Conservation (phyloP, 164 flowering plant species). For the Cinnamomum chago region DNA sequence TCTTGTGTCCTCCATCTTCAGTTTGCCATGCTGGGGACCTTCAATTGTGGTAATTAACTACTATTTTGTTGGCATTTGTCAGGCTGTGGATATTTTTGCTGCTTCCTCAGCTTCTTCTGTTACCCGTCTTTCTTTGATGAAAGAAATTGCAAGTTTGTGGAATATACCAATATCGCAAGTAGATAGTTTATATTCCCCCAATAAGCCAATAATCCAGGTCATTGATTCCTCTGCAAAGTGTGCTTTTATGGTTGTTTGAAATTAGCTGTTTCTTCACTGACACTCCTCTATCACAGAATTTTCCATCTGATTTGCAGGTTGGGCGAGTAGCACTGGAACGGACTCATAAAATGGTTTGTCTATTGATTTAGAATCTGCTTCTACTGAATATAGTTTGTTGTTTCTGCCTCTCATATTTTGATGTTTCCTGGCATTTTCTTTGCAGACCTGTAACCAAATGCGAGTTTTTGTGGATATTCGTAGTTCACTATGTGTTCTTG, state of each 20-base stretch:
- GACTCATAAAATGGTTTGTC: conserved; percentile 24
- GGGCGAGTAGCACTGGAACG: conserved; percentile 55
- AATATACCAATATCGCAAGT: conserved; percentile 32
- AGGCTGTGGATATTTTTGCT: conserved; percentile 94
- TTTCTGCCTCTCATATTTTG: not conserved
- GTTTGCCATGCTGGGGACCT: no score
- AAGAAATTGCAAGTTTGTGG: conserved; percentile 68
- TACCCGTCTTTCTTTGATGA: conserved; percentile 46
- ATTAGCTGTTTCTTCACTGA: conserved; percentile 1
- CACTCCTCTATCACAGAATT: conserved; percentile 38
- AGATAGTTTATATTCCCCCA: conserved; percentile 39
- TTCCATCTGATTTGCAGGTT: conserved; percentile 39
- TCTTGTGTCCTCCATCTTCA: not conserved
- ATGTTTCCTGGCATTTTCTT: conserved; percentile 5
- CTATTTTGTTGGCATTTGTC: conserved; percentile 13
- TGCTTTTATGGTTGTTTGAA: conserved; percentile 2
- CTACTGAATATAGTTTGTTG: not conserved
- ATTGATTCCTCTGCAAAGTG: not conserved
- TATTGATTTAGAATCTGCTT: conserved; percentile 3
- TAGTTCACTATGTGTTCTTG: conserved; percentile 65
- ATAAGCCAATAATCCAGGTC: conserved; percentile 72
- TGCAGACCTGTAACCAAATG: conserved; percentile 34
- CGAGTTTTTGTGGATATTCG: conserved; percentile 66
- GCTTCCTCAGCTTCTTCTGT: conserved; percentile 50
- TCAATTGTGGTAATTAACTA: not conserved